Evolutionary conservation across 306 rosid species (phyloP), one percentile per base, ranked within the genome.

Genomic region (Cicer judaicum): DNA sequence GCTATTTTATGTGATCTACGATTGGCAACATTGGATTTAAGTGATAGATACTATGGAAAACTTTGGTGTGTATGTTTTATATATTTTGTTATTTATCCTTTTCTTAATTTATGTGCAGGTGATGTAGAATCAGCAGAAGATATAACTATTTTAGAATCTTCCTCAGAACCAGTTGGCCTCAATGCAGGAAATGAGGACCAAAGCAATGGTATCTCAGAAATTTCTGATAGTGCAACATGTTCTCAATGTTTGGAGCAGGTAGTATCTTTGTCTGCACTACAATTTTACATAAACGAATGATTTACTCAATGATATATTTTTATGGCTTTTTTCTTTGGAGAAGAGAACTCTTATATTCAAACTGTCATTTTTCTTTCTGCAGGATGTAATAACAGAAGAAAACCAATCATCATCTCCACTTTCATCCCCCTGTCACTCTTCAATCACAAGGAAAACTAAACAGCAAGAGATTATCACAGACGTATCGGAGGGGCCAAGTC

Each of bases 401-500:
- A 88, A 74, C 56, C 82, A 77, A 55, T 68, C 73, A 18, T 52
- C 72, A 69, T 87, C 95, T 74, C 89, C 89, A 53, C 67, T 67
- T 34, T 53, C 63, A 74, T 87, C 91, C 67, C 92, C 92, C 48
- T 80, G 88, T 16, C 64, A 74, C 72, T 84, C 84, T 41, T 71
- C 81, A 21, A 24, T 78, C 66, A 49, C 73, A 52, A 82, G 62
- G 74, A 82, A 85, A 59, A 73, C 19, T 77, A 88, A 86, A 76
- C 89, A 81, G 62, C 66, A 48, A 67, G 97, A 85, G 50, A 82
- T 77, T 53, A 60, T 59, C 69, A 10, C 74, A 1, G 90, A 84
- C 38, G 66, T 73, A 47, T 87, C 86, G 18, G 96, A 80, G 52
- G 79, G 91, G 61, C 99, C 96, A n/a, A 95, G 99, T 85, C 98